Conservation (phyloP, 768 basidiomycete genomes). For the Phlebiopsis flavidoalba region DNA sequence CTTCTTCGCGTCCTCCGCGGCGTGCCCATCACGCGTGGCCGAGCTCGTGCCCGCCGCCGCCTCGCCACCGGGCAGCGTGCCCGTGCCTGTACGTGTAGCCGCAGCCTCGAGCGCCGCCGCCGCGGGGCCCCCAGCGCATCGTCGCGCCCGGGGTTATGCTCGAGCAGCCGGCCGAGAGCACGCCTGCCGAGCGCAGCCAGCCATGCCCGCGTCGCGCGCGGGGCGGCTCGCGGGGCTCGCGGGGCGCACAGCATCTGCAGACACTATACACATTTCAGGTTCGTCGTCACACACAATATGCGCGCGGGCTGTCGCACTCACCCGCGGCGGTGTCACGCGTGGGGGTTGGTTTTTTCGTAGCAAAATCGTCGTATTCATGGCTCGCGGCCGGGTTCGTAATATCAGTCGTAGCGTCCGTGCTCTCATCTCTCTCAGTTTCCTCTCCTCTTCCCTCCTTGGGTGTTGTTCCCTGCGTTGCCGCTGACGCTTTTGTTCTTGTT, state of each 20-base stretch:
- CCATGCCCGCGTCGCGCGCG: no score
- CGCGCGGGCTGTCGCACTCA: neutral
- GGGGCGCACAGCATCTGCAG: neutral
- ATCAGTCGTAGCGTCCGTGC: neutral
- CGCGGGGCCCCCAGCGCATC: no score
- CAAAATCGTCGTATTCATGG: constrained; percentile 1
- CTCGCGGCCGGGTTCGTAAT: constrained; percentile 1
- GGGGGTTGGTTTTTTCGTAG: neutral
- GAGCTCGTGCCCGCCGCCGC: no score
- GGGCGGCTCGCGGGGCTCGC: neutral
- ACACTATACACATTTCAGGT: neutral
- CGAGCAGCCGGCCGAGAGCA: no score
- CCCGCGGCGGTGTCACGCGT: neutral
- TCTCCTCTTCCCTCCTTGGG: neutral
- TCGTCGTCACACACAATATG: neutral
- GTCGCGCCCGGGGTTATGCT: no score
- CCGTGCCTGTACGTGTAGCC: no score
- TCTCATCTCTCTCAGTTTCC: neutral
- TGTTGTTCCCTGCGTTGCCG: neutral
- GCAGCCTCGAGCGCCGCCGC: no score
- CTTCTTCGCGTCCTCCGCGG: no score
- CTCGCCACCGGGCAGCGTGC: no score
- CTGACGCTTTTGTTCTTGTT: neutral
- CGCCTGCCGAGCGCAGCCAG: no score
- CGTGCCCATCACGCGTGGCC: no score